Conservation (phyloP, 2,329 filamentous ascomycete species). For the Fusarium torulosum region DNA sequence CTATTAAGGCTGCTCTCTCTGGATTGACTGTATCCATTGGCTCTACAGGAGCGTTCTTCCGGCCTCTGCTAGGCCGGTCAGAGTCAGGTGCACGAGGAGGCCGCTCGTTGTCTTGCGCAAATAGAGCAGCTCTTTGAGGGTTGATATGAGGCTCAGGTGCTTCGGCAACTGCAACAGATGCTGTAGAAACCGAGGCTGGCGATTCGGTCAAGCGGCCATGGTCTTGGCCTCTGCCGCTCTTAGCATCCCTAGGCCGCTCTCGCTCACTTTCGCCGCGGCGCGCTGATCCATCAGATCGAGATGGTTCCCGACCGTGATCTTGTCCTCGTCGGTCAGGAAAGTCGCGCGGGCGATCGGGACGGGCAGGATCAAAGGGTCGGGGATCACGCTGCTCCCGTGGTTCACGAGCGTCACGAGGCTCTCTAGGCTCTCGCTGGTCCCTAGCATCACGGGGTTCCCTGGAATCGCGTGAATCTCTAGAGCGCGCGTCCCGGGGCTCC, state of each 20-base stretch:
- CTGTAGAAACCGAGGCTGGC: constrained; percentile 47
- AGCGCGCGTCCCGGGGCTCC: constrained; percentile 52
- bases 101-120: constrained; percentile 55
- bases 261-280: constrained; percentile 59
- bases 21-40: constrained; percentile 60
- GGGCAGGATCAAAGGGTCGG: constrained; percentile 57
- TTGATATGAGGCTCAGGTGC: constrained; percentile 64
- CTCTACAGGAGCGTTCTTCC: constrained; percentile 48
- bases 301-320: constrained; percentile 51
- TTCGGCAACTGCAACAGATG: constrained; percentile 42
- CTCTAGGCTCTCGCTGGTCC: constrained; percentile 54
- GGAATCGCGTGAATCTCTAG: constrained; percentile 51
- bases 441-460: constrained; percentile 47
- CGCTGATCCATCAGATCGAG: constrained; percentile 51
- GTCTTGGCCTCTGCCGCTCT: constrained; percentile 47
- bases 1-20: constrained; percentile 61
- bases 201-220: constrained; percentile 49
- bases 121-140: constrained; percentile 66
- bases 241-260: constrained; percentile 54
- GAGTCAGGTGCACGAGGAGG: constrained; percentile 46
- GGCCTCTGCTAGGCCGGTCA: constrained; percentile 49
- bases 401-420: constrained; percentile 57
- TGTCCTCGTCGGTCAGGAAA: constrained; percentile 58
- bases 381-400: constrained; percentile 53
- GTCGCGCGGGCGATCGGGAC: constrained; percentile 59